Conservation (phyloP, 2,329 filamentous ascomycete genomes). For the Periglandula ipomoeae region DNA sequence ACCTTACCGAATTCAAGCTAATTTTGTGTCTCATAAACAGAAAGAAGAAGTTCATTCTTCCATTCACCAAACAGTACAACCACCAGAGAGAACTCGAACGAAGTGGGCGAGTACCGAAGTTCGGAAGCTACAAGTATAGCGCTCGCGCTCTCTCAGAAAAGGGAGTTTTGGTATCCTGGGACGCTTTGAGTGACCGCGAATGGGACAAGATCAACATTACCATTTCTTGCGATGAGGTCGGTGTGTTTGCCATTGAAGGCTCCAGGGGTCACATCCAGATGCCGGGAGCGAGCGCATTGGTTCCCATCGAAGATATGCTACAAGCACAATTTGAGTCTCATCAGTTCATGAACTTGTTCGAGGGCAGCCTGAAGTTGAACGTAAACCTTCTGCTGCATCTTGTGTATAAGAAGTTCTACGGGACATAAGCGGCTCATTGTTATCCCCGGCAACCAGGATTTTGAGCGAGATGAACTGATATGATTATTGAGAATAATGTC, state of each 20-base stretch:
- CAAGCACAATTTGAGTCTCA: conserved; percentile 97
- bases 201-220: conserved; percentile 92
- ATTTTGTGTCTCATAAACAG: conserved; percentile 29
- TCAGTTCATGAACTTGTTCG: conserved; percentile 93
- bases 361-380: conserved; percentile 76
- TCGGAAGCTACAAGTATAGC: conserved; percentile 96
- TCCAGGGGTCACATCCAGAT: conserved; percentile 91
- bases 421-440: conserved; percentile 32
- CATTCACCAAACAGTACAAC: conserved; percentile 98
- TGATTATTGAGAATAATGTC: neutral
- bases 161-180: conserved; percentile 89
- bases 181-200: conserved; percentile 69
- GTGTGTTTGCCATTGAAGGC: conserved; percentile 87
- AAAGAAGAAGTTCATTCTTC: conserved; percentile 87
- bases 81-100: conserved; percentile 93
- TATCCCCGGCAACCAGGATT: neutral
- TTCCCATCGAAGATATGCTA: conserved; percentile 86
- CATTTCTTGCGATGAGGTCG: conserved; percentile 87
- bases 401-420: conserved; percentile 98
- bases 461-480: neutral
- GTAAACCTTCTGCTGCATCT: conserved; percentile 95
- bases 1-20: neutral
- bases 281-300: conserved; percentile 78
- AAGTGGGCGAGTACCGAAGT: conserved; percentile 88
- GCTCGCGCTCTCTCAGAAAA: conserved; percentile 83